Evolutionary conservation across 1,139 yeast genomes (phyloP), one percentile per base, ranked within the genome.

Genomic region (Saccharomyces hybrid): DNA sequence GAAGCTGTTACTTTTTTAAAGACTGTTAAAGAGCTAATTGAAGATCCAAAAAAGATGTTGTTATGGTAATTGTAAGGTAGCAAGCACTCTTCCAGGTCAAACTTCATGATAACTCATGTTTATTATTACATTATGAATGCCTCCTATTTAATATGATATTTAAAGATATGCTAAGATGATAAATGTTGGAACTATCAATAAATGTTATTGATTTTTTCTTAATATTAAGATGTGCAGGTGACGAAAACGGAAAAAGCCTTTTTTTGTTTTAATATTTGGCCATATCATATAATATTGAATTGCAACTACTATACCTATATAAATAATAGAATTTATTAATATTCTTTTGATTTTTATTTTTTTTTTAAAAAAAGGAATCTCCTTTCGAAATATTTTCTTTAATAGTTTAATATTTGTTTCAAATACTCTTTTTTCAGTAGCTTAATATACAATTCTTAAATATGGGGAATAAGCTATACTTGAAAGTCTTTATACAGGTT

Each of bases 21-120:
- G 79, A 88, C 96, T 50, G 84, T 93, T 63, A 93, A 93, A 81
- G 99, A 93, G 78, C 84, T 88, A 75, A 88, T 93, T 67, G 99
- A 95, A 78, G 99, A 93, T 74, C 99, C 99, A 75, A 87, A 97
- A 81, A 93, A 89, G 81, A 93, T 93, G 99, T 82, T 93, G 72
- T 81, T 93, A 73, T 74, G 76, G 71, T 81, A 78, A 71, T 46
- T 26, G 23, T 13, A 9, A 38, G 26, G 20, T 9, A 25, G 23
- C 4, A 20, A 25, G 23, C 4, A 20, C n/a, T 9, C 32, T 26
- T 11, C 4, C 30, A 4, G 8, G 23, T 46, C 7, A 9, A 13
- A 20, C 13, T 9, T 26, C 27, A 26, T 26, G 27, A 26, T 7
- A 5, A 26, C 8, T 5, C 6, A 16, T 16, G 25, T 20, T 13